A percentile compares a stretch with the other conserved stretches of the same genome.
Conservation (phyloP, 1,284 basidiomycete species). For the Laetiporus sulphureus region DNA sequence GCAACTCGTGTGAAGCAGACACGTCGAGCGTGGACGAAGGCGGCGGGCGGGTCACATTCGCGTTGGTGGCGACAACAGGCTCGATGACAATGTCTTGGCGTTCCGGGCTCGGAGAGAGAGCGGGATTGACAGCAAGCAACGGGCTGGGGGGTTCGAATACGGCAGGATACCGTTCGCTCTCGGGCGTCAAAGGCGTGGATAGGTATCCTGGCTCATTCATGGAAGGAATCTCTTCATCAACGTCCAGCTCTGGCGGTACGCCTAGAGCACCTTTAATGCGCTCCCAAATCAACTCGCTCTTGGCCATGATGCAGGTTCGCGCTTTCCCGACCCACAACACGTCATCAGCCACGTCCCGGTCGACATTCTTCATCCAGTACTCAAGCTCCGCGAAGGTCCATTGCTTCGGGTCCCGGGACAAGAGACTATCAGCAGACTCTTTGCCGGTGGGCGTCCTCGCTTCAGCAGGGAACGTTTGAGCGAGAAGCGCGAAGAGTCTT, state of each 20-base stretch:
- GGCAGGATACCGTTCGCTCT: constrained; percentile 2
- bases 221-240: constrained; percentile 35
- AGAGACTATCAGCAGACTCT: constrained; percentile 16
- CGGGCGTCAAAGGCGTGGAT: not conserved
- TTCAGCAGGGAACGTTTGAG: constrained; percentile 52
- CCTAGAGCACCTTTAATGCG: constrained; percentile 73
- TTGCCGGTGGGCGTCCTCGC: constrained; percentile 19
- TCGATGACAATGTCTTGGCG: constrained; percentile 25
- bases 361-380: constrained; percentile 52
- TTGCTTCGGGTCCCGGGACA: constrained; percentile 38
- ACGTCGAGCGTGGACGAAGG: constrained; percentile 12
- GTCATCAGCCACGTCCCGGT: constrained; percentile 54
- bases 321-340: constrained; percentile 55
- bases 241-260: constrained; percentile 68
- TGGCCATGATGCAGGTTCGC: constrained; percentile 59
- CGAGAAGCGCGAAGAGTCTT: constrained; percentile 62
- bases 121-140: constrained; percentile 8
- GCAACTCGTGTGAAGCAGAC: constrained; percentile 14
- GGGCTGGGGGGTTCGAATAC: constrained; percentile 10
- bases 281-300: constrained; percentile 78
- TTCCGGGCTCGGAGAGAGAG: constrained; percentile 8
- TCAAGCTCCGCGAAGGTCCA: constrained; percentile 58
- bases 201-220: not conserved
- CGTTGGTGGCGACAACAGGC: constrained; percentile 19
- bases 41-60: constrained; percentile 15